Evolutionary conservation across 164 flowering plant genomes (phyloP).

Genomic region (Saururus chinensis): DNA sequence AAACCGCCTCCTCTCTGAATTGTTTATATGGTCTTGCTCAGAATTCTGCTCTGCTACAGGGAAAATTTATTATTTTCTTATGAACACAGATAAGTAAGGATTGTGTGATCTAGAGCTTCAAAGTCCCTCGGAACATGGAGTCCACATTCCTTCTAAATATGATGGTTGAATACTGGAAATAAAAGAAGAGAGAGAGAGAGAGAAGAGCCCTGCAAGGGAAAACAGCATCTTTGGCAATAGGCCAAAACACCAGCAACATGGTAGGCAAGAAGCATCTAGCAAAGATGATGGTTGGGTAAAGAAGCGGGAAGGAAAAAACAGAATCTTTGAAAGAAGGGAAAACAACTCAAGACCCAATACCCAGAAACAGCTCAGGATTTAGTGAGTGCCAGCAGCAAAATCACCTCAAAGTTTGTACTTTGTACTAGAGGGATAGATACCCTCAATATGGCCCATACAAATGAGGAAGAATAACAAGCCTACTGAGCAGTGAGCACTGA

Average conservation of each 20-base stretch:
- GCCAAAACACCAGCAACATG: conserved; percentile 37
- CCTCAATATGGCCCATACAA: background rate
- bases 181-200: background rate
- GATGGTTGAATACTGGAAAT: conserved; percentile 10
- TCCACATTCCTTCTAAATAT: conserved; percentile 13
- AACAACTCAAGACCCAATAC: conserved; percentile 19
- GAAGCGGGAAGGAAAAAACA: conserved; percentile 6
- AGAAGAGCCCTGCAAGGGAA: conserved; percentile 39
- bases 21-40: conserved; percentile 19
- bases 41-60: conserved; percentile 16
- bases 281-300: conserved; percentile 7
- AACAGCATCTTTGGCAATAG: conserved; percentile 78
- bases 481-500: background rate
- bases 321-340: conserved; percentile 9
- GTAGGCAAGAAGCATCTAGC: conserved; percentile 56
- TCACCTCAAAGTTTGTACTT: background rate
- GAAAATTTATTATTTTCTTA: conserved; percentile 7
- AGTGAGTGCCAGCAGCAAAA: background rate
- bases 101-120: conserved; percentile 29
- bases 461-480: no score
- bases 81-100: conserved; percentile 10
- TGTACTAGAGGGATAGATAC: no score
- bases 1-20: conserved; percentile 18
- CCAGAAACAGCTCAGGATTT: background rate
- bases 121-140: conserved; percentile 33